Percentiles rank a stretch among this genome's conserved stretches.
These are phyloP conservation scores for Mycena latifolia DNA, from an alignment of 768 basidiomycete genomes.

Conservation along the genomic window DNA sequence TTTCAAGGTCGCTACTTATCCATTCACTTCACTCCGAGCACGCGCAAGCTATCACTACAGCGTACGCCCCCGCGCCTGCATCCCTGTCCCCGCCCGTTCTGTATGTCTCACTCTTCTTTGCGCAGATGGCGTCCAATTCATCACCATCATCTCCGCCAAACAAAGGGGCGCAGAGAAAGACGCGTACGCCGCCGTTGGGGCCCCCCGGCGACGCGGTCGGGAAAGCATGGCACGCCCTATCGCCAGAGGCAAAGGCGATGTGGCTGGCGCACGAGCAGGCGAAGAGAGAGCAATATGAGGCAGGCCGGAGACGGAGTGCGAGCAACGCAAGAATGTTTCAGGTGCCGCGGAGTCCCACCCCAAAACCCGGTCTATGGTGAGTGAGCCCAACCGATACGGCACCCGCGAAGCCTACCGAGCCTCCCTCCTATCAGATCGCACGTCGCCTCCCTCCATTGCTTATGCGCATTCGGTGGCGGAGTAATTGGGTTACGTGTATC, in stretches of 20 bases:
- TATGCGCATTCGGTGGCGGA: conserved; percentile 16
- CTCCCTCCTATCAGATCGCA: conserved; percentile 36
- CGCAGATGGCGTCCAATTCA: conserved; percentile 60
- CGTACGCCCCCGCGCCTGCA: conserved; percentile 14
- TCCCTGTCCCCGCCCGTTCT: neutral
- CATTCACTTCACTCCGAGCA: too few relatives aligned
- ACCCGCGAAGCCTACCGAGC: conserved; percentile 16
- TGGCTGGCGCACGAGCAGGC: conserved; percentile 68
- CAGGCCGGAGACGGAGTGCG: too few relatives aligned
- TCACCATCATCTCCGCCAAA: conserved; percentile 43
- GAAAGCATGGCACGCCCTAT: conserved; percentile 75
- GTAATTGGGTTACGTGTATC: conserved; percentile 8
- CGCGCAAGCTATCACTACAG: too few relatives aligned
- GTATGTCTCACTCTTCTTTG: conserved; percentile 11
- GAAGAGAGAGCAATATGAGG: conserved; percentile 61
- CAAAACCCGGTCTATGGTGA: conserved; percentile 27
- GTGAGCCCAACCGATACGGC: conserved; percentile 15
- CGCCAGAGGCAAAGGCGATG: conserved; percentile 66
- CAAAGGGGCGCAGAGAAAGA: conserved; percentile 36
- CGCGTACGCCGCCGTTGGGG: conserved; percentile 42
- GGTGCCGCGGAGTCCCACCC: conserved; percentile 43
- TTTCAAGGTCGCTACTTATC: conserved; percentile 12
- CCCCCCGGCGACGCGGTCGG: conserved; percentile 75
- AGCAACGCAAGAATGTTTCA: conserved; percentile 65
- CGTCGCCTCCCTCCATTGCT: conserved; percentile 23